Evolutionary conservation across 2,329 filamentous ascomycete genomes (phyloP).

Genomic region (Diaporthe sp.): DNA sequence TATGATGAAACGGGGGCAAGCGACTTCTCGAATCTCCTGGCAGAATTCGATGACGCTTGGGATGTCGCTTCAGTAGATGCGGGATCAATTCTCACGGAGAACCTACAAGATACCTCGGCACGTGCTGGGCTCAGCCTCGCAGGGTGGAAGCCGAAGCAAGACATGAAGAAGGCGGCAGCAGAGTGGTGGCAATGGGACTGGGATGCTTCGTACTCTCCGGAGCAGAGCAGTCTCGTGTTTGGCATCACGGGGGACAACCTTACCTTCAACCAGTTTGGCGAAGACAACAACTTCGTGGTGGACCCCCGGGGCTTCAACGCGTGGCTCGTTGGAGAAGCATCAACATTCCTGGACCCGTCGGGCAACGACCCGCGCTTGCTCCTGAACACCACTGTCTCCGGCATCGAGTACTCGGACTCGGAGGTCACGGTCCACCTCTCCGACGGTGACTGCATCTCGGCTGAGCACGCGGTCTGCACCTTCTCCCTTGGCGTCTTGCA

Average conservation of each 20-base stretch:
- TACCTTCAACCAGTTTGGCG: slow-evolving; percentile 73
- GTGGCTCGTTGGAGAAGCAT: slow-evolving; percentile 70
- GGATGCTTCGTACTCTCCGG: slow-evolving; percentile 71
- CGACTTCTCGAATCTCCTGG: slow-evolving; percentile 65
- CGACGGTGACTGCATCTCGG: slow-evolving; percentile 69
- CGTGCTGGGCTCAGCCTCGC: slow-evolving; percentile 71
- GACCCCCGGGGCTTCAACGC: slow-evolving; percentile 74
- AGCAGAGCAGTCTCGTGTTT: slow-evolving; percentile 68
- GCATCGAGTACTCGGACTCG: slow-evolving; percentile 65
- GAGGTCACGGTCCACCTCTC: slow-evolving; percentile 67
- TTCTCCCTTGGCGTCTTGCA: slow-evolving; percentile 79
- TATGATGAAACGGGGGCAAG: slow-evolving; percentile 70
- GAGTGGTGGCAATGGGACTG: slow-evolving; percentile 74
- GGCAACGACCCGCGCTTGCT: slow-evolving; percentile 69
- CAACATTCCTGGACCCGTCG: slow-evolving; percentile 63
- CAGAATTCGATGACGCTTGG: slow-evolving; percentile 64
- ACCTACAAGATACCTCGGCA: slow-evolving; percentile 73
- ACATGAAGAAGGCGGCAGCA: slow-evolving; percentile 69
- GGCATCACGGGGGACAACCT: slow-evolving; percentile 70
- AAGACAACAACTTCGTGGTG: slow-evolving; percentile 72
- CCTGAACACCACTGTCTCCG: slow-evolving; percentile 70
- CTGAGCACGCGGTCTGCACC: slow-evolving; percentile 75
- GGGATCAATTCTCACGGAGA: slow-evolving; percentile 69
- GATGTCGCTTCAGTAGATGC: slow-evolving; percentile 63
- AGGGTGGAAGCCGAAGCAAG: slow-evolving; percentile 72